phyloP scores from a whole-genome alignment of 306 rosid genomes.

The Gastrolobium villosum region DNA sequence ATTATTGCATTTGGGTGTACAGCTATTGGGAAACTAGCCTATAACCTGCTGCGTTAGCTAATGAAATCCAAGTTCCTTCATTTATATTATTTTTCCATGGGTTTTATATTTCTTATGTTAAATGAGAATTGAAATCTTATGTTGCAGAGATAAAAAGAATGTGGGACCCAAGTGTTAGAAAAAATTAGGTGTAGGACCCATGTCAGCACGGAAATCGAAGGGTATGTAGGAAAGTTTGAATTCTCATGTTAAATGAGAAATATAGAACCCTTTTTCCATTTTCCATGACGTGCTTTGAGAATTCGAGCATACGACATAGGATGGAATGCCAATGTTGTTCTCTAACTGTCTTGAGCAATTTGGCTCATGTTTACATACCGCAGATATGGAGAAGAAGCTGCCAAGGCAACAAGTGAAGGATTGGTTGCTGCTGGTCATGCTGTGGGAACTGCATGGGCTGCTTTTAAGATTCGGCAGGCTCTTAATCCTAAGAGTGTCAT shows the following conservation, averaged over 20 bases:
- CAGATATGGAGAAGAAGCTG: constrained; percentile 96
- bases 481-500: constrained; percentile 78
- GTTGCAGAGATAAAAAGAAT: no score
- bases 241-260: no score
- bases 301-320: constrained; percentile 27
- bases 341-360: constrained; percentile 20
- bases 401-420: constrained; percentile 82
- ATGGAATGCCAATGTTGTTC: constrained; percentile 4
- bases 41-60: not conserved
- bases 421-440: constrained; percentile 95
- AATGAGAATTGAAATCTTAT: no score
- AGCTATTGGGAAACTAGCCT: not conserved
- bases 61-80: constrained; percentile 4
- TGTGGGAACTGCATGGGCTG: constrained; percentile 91
- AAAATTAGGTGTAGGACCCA: no score
- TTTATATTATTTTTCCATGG: not conserved
- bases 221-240: no score
- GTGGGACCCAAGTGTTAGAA: no score
- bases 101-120: no score
- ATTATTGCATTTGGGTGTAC: not conserved
- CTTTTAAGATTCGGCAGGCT: constrained; percentile 81
- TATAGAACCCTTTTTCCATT: not conserved
- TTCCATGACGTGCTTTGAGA: constrained; percentile 17
- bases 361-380: constrained; percentile 27
- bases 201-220: no score